These are phyloP conservation scores for Globisporangium barbulae DNA, from an alignment of 352 stramenopile genomes.

Conservation along the genomic window DNA sequence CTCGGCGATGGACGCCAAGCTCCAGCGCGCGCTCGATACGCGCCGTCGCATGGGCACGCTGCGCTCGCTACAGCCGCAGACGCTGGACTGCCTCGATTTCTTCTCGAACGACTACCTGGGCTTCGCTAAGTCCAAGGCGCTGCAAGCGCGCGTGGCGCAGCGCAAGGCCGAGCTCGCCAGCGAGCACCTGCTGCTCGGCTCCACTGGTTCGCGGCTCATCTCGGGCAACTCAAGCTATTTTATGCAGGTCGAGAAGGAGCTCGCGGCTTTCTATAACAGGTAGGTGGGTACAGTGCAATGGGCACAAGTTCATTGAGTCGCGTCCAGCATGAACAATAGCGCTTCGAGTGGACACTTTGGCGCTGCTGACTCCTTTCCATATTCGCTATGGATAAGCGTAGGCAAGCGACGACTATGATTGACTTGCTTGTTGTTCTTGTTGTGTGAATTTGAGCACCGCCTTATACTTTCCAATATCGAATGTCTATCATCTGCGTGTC, in stretches of 20 bases:
- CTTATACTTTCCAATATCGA: conserved; percentile 16
- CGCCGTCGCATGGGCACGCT: conserved; percentile 45
- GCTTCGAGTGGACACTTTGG: not conserved
- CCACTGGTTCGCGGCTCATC: conserved; percentile 93
- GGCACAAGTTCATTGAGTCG: not conserved
- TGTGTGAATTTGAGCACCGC: not conserved
- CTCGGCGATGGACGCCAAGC: conserved; percentile 21
- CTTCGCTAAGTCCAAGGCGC: conserved; percentile 70
- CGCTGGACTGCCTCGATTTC: conserved; percentile 86
- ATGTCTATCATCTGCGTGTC: conserved; percentile 3
- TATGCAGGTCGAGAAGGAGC: conserved; percentile 83
- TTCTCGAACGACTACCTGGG: conserved; percentile 98
- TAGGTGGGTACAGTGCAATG: conserved; percentile 12
- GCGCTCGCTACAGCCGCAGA: conserved; percentile 35
- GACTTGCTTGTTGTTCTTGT: not conserved
- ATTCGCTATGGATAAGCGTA: not conserved
- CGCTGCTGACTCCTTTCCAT: conserved; percentile 6
- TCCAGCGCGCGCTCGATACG: conserved; percentile 19
- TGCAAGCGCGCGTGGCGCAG: conserved; percentile 47
- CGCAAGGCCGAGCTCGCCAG: conserved; percentile 37
- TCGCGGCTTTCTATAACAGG: conserved; percentile 88
- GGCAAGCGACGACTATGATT: not conserved
- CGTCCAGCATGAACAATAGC: not conserved
- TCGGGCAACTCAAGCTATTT: conserved; percentile 91
- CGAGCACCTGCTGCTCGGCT: conserved; percentile 23